Evolutionary conservation across 139 green algal genomes (phyloP), one percentile per base, ranked within the genome.

Genomic region (Haematococcus lacustris): DNA sequence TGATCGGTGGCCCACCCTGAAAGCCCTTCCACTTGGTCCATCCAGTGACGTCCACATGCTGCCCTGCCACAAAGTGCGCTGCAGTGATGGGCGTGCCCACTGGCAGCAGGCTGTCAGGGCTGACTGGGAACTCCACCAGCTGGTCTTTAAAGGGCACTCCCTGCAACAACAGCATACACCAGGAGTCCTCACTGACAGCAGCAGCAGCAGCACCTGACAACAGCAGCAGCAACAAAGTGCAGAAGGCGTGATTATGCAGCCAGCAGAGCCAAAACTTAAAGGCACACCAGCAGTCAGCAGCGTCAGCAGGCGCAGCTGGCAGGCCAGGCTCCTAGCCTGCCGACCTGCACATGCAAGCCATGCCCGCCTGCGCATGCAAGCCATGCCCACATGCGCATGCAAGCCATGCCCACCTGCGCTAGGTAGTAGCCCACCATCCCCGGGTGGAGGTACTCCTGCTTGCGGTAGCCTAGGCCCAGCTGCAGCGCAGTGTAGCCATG

Each of bases 1-100:
- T n/a, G n/a, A n/a, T n/a, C n/a, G n/a, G n/a, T n/a, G n/a, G n/a
- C n/a, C 9, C 47, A 69, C 71, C 83, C 75, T 93, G 85, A 76
- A 98, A 98, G n/a, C 94, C 93, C 75, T 98, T 99, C 43, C 89
- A 93, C 41, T 92, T 96, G 35, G 86, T 97, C 62, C 75, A 93
- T 43, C 95, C 95, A 13, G 79, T 86, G 1, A 98, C 77, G 80
- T 99, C 96, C 37, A 99, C 84, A 53, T 87, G 89, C 86, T 99
- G 96, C 1, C 96, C 96, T 0, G 93, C 76, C 23, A 89, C 79
- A 75, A 96, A 99, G 71, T 98, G 95, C 13, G 77, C 77, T 6
- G 88, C 93, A 17, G 66, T 83, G 3, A 99, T 73, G 47, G 71
- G 37, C 1, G 87, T 92, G 47, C 95, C 95, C 1, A 90, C 76